Percentiles rank a stretch among this genome's conserved stretches.
Evolutionary conservation across 2,329 filamentous ascomycete genomes (phyloP).

Genomic region (Epichloe scottii): DNA sequence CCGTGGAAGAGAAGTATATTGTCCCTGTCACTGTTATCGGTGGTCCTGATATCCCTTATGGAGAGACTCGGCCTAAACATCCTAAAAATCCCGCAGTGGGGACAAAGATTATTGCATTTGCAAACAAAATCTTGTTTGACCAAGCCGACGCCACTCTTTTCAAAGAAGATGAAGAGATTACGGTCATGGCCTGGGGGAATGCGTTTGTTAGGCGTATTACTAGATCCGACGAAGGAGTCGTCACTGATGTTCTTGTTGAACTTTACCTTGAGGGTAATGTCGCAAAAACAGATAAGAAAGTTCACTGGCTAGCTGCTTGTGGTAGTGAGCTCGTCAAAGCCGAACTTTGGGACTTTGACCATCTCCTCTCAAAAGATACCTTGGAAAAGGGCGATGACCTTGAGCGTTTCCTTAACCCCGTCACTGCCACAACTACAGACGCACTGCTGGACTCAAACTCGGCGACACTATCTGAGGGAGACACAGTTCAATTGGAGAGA

Average conservation of each 20-base stretch:
- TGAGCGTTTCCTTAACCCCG: not conserved
- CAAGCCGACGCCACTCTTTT: not conserved
- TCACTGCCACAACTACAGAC: not conserved
- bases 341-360: conserved; percentile 1
- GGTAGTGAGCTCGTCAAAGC: not conserved
- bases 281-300: not conserved
- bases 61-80: not conserved
- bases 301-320: conserved; percentile 1
- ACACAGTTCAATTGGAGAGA: not conserved
- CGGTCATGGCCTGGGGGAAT: not conserved
- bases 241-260: not conserved
- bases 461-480: not conserved
- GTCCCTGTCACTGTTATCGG: not conserved
- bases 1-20: conserved; percentile 28
- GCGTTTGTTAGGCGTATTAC: not conserved
- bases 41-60: not conserved
- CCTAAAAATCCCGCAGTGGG: not conserved
- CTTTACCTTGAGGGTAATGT: not conserved
- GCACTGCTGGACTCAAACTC: not conserved
- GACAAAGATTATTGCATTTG: not conserved
- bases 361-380: not conserved
- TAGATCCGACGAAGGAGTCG: not conserved
- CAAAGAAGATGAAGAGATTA: not conserved
- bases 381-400: not conserved
- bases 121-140: not conserved